Evolutionary conservation across 495 filamentous ascomycete genomes (phyloP).

Genomic region (Daldinia vernicosa): DNA sequence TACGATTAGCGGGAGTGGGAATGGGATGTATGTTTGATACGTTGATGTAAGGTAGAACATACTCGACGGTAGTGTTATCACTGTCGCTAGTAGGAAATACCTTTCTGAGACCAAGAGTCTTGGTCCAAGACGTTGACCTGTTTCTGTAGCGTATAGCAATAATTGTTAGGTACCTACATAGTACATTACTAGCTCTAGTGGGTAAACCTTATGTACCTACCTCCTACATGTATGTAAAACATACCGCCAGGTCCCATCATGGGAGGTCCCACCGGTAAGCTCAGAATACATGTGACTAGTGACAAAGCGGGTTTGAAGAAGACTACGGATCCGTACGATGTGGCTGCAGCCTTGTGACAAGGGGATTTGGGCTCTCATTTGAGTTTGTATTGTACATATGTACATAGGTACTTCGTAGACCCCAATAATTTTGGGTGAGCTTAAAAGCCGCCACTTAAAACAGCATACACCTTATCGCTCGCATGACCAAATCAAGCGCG

Average conservation of each 20-base stretch:
- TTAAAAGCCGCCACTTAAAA: too few species aligned
- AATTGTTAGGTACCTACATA: background rate
- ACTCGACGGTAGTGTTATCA: conserved; percentile 15
- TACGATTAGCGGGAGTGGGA: background rate
- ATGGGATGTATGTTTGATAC: too few species aligned
- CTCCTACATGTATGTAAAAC: too few species aligned
- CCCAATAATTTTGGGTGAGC: too few species aligned
- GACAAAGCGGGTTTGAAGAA: background rate
- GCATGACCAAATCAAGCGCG: conserved; percentile 23
- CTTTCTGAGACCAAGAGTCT: conserved; percentile 12
- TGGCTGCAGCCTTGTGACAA: too few species aligned
- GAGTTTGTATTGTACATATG: too few species aligned
- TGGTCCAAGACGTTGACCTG: background rate
- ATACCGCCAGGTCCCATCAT: conserved; percentile 18
- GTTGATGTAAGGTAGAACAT: background rate
- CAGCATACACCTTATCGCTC: background rate
- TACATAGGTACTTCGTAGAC: too few species aligned
- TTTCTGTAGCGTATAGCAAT: background rate
- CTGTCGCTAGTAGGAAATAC: background rate
- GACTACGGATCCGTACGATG: too few species aligned
- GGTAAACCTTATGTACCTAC: too few species aligned
- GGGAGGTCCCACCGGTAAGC: background rate
- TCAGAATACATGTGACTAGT: background rate
- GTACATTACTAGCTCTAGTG: background rate
- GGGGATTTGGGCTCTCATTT: too few species aligned